phyloP scores from a whole-genome alignment of 1,284 basidiomycete species.

The Ustilago trichophora region DNA sequence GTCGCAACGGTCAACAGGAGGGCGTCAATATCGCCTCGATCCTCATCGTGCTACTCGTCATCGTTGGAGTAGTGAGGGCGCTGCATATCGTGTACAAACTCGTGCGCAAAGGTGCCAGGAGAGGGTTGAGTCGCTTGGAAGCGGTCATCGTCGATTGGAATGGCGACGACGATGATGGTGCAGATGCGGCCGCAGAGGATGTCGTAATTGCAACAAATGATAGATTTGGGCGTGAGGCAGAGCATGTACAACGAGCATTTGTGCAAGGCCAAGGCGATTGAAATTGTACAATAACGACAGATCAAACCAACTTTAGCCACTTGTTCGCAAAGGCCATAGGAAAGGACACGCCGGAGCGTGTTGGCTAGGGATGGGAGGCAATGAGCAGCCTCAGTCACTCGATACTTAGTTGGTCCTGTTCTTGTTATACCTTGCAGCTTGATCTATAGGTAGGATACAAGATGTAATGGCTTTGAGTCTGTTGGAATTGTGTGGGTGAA shows the following conservation, averaged over 20 bases:
- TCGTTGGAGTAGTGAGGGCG: slow-evolving; percentile 48
- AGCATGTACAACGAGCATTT: slow-evolving; percentile 8
- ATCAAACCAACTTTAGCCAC: no score
- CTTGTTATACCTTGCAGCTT: no score
- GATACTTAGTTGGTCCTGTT: no score
- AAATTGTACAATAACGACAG: slow-evolving; percentile 19
- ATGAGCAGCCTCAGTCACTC: no score
- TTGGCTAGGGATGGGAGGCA: no score
- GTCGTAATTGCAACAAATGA: neutral
- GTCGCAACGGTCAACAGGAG: slow-evolving; percentile 32
- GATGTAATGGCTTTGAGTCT: no score
- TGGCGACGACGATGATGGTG: slow-evolving; percentile 35
- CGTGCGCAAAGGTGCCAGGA: slow-evolving; percentile 18
- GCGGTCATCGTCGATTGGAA: slow-evolving; percentile 50
- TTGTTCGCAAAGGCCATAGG: no score
- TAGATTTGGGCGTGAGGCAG: neutral
- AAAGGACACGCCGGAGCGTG: no score
- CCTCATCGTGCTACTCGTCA: slow-evolving; percentile 45
- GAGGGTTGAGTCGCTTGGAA: slow-evolving; percentile 39
- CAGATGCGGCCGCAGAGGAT: slow-evolving; percentile 3
- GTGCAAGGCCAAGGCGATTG: slow-evolving; percentile 2
- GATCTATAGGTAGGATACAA: no score
- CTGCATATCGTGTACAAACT: slow-evolving; percentile 41
- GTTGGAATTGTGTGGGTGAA: no score
- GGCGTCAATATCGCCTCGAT: slow-evolving; percentile 42